These are phyloP conservation scores for Ustilago xerochloae DNA, from an alignment of 1,284 basidiomycete species.

Conservation along the genomic window DNA sequence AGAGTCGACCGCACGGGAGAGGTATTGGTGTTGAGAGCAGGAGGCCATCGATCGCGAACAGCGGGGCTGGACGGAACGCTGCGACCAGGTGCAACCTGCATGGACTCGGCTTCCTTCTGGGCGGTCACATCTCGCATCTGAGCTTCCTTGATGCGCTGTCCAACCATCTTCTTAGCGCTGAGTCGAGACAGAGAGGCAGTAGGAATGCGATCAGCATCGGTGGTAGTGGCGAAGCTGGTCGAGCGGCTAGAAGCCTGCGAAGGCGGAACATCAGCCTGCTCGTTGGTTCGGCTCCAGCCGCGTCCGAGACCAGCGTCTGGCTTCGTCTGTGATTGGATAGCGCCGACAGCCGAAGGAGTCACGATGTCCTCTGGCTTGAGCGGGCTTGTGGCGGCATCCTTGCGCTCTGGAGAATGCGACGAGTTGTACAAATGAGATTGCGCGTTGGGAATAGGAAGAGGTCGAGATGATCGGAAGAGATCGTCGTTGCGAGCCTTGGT, in stretches of 20 bases:
- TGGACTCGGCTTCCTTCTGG: constrained; percentile 34
- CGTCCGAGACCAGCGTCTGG: constrained; percentile 20
- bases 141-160: constrained; percentile 60
- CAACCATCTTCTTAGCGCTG: constrained; percentile 58
- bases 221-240: constrained; percentile 19
- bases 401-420: constrained; percentile 22
- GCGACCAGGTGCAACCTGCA: constrained; percentile 29
- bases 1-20: constrained; percentile 20
- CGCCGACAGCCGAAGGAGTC: constrained; percentile 11
- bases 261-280: constrained; percentile 10
- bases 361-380: constrained; percentile 45
- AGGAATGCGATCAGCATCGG: constrained; percentile 42
- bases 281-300: constrained; percentile 25
- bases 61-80: constrained; percentile 39
- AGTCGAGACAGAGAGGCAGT: constrained; percentile 57
- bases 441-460: constrained; percentile 31
- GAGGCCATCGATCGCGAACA: constrained; percentile 49
- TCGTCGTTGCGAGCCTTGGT: constrained; percentile 10
- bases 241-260: constrained; percentile 20
- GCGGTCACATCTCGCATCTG: constrained; percentile 47
- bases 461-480: constrained; percentile 18
- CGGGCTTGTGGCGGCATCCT: constrained; percentile 52
- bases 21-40: constrained; percentile 17
- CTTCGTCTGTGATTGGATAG: constrained; percentile 10
- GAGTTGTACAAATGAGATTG: constrained; percentile 19